These are phyloP conservation scores for Murraya paniculata DNA, from an alignment of 345 rosid genomes.

Conservation along the genomic window DNA sequence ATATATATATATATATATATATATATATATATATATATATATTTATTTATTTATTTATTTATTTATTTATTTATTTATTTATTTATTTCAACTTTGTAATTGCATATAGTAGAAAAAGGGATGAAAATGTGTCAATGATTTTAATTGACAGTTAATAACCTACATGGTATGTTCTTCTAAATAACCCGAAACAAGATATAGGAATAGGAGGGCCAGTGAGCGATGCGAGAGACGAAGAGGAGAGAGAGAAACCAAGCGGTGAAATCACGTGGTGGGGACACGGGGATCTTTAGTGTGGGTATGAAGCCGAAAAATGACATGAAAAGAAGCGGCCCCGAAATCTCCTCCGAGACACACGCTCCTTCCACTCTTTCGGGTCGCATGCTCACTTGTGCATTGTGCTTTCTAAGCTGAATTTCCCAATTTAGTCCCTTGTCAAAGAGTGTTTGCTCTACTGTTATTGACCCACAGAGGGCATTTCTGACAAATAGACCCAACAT, in stretches of 20 bases:
- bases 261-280: conserved; percentile 12
- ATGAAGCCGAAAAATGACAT: background rate
- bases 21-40: no score
- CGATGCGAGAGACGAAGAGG: background rate
- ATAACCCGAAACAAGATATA: no score
- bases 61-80: no score
- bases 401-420: conserved; percentile 5
- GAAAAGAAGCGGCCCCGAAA: conserved; percentile 11
- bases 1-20: no score
- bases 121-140: background rate
- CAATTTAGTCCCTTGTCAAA: background rate
- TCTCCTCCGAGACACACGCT: conserved; percentile 38
- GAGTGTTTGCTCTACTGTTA: conserved; percentile 12
- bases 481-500: background rate
- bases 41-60: no score
- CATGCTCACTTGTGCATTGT: background rate
- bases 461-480: background rate
- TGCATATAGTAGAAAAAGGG: background rate
- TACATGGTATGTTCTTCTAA: no score
- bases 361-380: background rate
- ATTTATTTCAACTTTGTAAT: no score
- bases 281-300: background rate
- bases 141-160: no score
- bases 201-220: no score
- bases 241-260: background rate